Evolutionary conservation across 768 basidiomycete species (phyloP).

Genomic region (Lentinula detonsa): DNA sequence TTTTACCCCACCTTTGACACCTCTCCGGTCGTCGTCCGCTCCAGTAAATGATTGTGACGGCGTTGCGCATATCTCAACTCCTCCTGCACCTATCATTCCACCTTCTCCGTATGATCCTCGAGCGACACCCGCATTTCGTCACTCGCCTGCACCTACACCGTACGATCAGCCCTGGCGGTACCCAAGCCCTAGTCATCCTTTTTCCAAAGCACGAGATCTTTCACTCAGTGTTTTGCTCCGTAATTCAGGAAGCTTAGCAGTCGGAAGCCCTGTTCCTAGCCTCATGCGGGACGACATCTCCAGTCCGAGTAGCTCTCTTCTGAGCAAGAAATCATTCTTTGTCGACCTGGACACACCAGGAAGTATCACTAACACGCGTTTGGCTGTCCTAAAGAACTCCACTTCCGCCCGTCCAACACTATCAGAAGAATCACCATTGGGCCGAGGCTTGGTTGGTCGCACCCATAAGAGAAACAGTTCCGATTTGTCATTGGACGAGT

Average conservation of each 20-base stretch:
- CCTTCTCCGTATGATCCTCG: conserved; percentile 75
- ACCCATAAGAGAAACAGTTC: conserved; percentile 26
- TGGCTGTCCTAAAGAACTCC: conserved; percentile 31
- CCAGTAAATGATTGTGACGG: conserved; percentile 15
- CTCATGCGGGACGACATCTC: conserved; percentile 13
- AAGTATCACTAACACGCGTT: conserved; percentile 24
- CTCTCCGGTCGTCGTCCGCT: conserved; percentile 31
- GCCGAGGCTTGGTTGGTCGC: conserved; percentile 19
- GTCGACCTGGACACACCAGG: conserved; percentile 25
- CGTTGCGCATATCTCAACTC: conserved; percentile 21
- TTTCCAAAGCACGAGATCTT: conserved; percentile 57
- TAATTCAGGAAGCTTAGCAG: conserved; percentile 27
- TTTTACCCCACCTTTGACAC: conserved; percentile 21
- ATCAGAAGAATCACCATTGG: conserved; percentile 44
- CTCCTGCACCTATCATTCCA: conserved; percentile 34
- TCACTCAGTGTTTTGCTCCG: conserved; percentile 58
- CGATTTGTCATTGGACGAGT: conserved; percentile 31
- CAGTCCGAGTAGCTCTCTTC: conserved; percentile 13
- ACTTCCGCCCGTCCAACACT: conserved; percentile 15
- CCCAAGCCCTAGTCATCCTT: conserved; percentile 72
- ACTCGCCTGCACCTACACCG: conserved; percentile 68
- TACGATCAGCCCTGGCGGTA: conserved; percentile 82
- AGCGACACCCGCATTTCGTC: conserved; percentile 70
- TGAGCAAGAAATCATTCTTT: conserved; percentile 11
- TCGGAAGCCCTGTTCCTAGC: conserved; percentile 19